A percentile compares a stretch with the other conserved stretches of the same genome.
Evolutionary conservation across 768 basidiomycete genomes (phyloP).

Genomic region (Mycena vitilis): DNA sequence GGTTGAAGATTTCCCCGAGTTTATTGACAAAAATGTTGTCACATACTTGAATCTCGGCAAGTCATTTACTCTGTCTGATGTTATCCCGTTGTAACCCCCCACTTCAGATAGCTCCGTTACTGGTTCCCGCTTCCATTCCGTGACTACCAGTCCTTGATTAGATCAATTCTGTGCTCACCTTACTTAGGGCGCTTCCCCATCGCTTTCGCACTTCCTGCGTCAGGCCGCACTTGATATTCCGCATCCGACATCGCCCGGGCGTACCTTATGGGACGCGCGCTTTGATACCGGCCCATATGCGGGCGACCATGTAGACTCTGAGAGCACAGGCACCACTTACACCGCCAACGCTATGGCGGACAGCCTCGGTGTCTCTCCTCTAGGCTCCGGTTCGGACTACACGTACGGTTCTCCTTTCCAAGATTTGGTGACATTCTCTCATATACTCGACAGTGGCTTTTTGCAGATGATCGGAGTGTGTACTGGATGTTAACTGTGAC

Average conservation of each 20-base stretch:
- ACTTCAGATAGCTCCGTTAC: constrained; percentile 67
- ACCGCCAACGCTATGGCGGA: constrained; percentile 21
- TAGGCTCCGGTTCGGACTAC: constrained; percentile 81
- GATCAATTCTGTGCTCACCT: neutral
- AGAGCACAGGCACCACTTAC: constrained; percentile 39
- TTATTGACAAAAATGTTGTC: constrained; percentile 83
- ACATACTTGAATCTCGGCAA: constrained; percentile 83
- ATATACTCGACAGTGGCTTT: constrained; percentile 39
- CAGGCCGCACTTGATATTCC: constrained; percentile 75
- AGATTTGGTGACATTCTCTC: constrained; percentile 49
- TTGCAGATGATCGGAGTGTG: constrained; percentile 39
- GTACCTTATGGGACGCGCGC: constrained; percentile 84
- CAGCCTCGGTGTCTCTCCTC: constrained; percentile 52
- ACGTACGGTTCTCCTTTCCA: constrained; percentile 65
- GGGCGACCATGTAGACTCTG: constrained; percentile 43
- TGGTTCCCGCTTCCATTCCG: constrained; percentile 67
- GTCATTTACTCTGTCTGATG: constrained; percentile 5
- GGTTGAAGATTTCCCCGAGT: constrained; percentile 90
- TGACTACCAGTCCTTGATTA: neutral
- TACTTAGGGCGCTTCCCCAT: constrained; percentile 70
- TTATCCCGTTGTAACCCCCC: constrained; percentile 18
- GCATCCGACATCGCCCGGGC: constrained; percentile 74
- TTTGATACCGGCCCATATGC: constrained; percentile 67
- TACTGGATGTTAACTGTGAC: neutral
- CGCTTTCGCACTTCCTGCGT: constrained; percentile 81